Evolutionary conservation across 2,329 filamentous ascomycete species (phyloP).

Genomic region (Alternaria sp.): DNA sequence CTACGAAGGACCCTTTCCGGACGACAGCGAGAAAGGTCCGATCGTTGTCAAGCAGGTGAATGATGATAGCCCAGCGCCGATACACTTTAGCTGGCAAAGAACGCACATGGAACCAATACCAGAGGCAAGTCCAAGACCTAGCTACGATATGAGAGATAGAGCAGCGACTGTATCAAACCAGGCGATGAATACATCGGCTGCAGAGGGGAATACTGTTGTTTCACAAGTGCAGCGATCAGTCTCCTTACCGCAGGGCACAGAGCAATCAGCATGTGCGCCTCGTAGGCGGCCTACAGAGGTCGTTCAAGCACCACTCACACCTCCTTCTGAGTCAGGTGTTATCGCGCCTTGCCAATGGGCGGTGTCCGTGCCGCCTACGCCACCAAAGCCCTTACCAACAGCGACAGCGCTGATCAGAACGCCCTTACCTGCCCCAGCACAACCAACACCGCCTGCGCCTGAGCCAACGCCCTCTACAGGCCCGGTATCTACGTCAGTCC

Average conservation of each 20-base stretch:
- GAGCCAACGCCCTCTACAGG: not conserved
- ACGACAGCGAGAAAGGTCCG: conserved; percentile 1
- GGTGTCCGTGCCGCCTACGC: conserved; percentile 1
- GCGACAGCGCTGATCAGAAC: not conserved
- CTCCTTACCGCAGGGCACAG: not conserved
- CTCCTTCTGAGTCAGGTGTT: not conserved
- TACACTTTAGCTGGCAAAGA: not conserved
- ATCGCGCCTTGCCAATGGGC: not conserved
- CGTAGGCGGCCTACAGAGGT: not conserved
- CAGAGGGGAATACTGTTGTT: not conserved
- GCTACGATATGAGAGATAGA: conserved; percentile 4
- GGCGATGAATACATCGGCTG: not conserved
- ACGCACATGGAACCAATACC: conserved; percentile 10
- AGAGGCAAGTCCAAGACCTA: conserved; percentile 17
- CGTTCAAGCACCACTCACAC: not conserved
- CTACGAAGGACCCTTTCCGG: not conserved
- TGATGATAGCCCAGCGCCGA: not conserved
- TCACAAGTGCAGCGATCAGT: not conserved
- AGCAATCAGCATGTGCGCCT: not conserved
- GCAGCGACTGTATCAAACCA: not conserved
- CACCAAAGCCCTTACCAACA: not conserved
- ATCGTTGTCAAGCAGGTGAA: not conserved
- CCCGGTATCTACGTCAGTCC: not conserved
- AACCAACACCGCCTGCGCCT: not conserved
- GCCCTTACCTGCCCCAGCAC: not conserved